Percentiles rank a stretch among this genome's conserved stretches.
phyloP scores from a whole-genome alignment of 1,284 basidiomycete species.

The Salmacisia buchloeana region DNA sequence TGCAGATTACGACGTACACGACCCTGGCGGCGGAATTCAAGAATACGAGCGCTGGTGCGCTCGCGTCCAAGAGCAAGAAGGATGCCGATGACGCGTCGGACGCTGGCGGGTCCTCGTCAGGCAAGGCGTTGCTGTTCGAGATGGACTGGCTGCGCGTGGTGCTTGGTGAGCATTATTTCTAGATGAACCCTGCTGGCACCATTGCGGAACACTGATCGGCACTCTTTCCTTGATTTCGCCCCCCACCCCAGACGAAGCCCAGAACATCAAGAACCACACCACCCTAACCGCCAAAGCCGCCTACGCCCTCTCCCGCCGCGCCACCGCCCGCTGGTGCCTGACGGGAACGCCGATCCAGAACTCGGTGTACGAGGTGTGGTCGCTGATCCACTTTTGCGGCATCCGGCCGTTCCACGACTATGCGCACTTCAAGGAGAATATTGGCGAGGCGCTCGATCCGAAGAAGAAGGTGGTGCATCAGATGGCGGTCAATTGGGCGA shows the following conservation, averaged over 20 bases:
- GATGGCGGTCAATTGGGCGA: slow-evolving; percentile 39
- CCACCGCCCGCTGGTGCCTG: slow-evolving; percentile 47
- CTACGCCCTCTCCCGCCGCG: slow-evolving; percentile 58
- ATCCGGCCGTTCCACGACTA: slow-evolving; percentile 77
- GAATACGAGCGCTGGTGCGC: slow-evolving; percentile 14
- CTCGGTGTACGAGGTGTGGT: slow-evolving; percentile 80
- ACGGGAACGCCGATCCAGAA: slow-evolving; percentile 63
- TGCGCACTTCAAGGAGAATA: slow-evolving; percentile 69
- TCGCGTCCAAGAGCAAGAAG: background rate
- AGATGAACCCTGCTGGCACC: slow-evolving; percentile 18
- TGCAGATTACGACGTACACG: slow-evolving; percentile 39
- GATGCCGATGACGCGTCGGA: background rate
- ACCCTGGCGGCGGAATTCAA: slow-evolving; percentile 37
- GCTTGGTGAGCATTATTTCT: slow-evolving; percentile 59
- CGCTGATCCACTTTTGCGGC: slow-evolving; percentile 80
- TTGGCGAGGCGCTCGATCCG: slow-evolving; percentile 65
- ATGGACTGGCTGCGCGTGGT: slow-evolving; percentile 80
- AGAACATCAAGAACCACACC: slow-evolving; percentile 89
- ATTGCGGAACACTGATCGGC: slow-evolving; percentile 7
- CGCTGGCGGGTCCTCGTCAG: background rate
- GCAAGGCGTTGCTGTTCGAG: slow-evolving; percentile 59
- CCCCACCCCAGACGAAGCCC: slow-evolving; percentile 73
- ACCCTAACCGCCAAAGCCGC: slow-evolving; percentile 76
- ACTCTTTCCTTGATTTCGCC: background rate
- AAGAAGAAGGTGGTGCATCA: slow-evolving; percentile 22